A percentile compares a stretch with the other conserved stretches of the same genome.
These are phyloP conservation scores for Termitomyces heimii DNA, from an alignment of 768 basidiomycete genomes.

Conservation along the genomic window DNA sequence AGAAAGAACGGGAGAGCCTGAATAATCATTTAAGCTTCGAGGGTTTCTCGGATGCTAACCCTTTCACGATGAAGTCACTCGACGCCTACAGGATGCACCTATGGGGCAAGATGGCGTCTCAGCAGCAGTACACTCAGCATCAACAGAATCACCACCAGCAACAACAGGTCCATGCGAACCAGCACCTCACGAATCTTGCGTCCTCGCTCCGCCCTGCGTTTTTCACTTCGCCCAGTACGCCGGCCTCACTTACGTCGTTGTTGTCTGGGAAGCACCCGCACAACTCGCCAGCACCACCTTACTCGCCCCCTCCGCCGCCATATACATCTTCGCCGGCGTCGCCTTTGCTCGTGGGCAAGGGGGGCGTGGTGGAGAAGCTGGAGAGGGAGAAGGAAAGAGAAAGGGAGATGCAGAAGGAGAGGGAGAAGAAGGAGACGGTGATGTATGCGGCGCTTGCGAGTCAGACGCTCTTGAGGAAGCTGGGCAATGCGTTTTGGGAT, in stretches of 20 bases:
- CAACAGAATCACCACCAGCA: conserved; percentile 47
- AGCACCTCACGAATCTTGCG: conserved; percentile 31
- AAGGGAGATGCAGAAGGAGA: conserved; percentile 22
- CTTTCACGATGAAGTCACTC: conserved; percentile 83
- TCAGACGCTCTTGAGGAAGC: conserved; percentile 66
- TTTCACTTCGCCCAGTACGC: conserved; percentile 16
- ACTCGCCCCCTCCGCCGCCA: conserved; percentile 15
- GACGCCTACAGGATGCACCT: conserved; percentile 89
- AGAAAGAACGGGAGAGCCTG: conserved; percentile 14
- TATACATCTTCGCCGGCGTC: conserved; percentile 36
- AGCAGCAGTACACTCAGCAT: conserved; percentile 32
- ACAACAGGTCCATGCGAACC: conserved; percentile 22
- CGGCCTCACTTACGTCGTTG: conserved; percentile 19
- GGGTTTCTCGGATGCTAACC: conserved; percentile 71
- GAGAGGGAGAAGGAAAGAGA: conserved; percentile 20
- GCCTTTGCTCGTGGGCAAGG: conserved; percentile 25
- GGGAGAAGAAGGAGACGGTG: conserved; percentile 39
- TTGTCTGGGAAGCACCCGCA: conserved; percentile 42
- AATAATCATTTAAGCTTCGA: conserved; percentile 46
- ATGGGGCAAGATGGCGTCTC: conserved; percentile 86
- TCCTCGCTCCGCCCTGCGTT: conserved; percentile 30
- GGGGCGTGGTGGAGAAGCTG: conserved; percentile 22
- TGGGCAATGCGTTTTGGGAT: conserved; percentile 82
- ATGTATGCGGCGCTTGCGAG: conserved; percentile 71
- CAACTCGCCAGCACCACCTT: conserved; percentile 7